A percentile compares a stretch with the other conserved stretches of the same genome.
These are phyloP conservation scores for Albifimbria verrucaria DNA, from an alignment of 2,329 filamentous ascomycete genomes.

Conservation along the genomic window DNA sequence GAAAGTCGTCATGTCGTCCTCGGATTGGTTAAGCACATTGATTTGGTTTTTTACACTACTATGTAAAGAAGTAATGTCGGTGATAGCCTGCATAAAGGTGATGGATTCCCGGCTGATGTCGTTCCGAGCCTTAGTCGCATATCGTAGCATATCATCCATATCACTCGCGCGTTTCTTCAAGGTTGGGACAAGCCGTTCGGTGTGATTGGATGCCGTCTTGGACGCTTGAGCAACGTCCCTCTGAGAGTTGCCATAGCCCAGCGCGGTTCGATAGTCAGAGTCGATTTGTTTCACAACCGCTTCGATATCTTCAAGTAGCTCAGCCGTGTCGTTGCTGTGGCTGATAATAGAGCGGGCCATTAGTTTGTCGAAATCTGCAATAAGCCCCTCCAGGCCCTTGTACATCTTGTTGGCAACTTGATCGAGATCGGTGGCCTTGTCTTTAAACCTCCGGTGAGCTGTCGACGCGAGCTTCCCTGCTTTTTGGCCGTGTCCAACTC, in stretches of 20 bases:
- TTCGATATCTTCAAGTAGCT: conserved; percentile 80
- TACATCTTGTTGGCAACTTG: conserved; percentile 58
- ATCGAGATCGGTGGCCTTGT: conserved; percentile 59
- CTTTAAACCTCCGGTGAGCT: conserved; percentile 57
- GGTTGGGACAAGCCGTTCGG: conserved; percentile 58
- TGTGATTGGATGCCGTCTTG: conserved; percentile 61
- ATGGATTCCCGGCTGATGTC: conserved; percentile 62
- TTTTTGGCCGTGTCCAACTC: conserved; percentile 67
- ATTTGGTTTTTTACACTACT: conserved; percentile 70
- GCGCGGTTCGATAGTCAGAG: conserved; percentile 76
- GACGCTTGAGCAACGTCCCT: conserved; percentile 59
- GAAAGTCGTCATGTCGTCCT: conserved; percentile 76
- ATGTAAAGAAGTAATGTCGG: conserved; percentile 73
- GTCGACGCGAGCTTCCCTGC: conserved; percentile 64
- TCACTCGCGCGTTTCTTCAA: conserved; percentile 54
- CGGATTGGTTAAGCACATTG: conserved; percentile 65
- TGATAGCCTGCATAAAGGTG: conserved; percentile 77
- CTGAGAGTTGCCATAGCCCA: conserved; percentile 63
- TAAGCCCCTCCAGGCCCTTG: conserved; percentile 57
- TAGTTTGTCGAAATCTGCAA: conserved; percentile 60
- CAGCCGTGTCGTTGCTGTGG: conserved; percentile 60
- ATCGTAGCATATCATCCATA: conserved; percentile 58
- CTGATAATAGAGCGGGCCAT: conserved; percentile 51
- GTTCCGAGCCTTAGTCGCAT: conserved; percentile 65
- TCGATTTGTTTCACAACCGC: conserved; percentile 82